Percentiles rank a stretch among this genome's conserved stretches.
These are phyloP conservation scores for Lactarius hatsudake DNA, from an alignment of 768 basidiomycete genomes.

Conservation along the genomic window DNA sequence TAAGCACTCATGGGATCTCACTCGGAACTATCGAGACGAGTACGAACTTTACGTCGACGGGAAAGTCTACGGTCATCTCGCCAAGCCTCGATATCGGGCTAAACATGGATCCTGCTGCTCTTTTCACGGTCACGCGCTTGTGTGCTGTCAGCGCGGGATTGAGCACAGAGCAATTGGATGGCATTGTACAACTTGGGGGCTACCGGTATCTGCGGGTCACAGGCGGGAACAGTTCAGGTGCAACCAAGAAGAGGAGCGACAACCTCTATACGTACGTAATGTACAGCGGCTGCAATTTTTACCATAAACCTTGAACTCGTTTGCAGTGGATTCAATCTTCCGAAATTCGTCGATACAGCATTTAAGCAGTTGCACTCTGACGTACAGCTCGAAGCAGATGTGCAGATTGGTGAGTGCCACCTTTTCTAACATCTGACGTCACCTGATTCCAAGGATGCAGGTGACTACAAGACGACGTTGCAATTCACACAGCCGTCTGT, in stretches of 20 bases:
- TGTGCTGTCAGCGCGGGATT: constrained; percentile 64
- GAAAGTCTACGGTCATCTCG: constrained; percentile 54
- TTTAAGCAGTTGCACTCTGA: constrained; percentile 65
- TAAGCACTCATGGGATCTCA: constrained; percentile 56
- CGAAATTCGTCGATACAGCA: constrained; percentile 59
- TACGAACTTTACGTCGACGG: constrained; percentile 49
- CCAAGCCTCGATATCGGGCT: constrained; percentile 58
- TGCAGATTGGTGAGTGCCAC: constrained; percentile 51
- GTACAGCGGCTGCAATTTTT: neutral
- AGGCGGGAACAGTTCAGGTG: constrained; percentile 33
- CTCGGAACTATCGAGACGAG: constrained; percentile 59
- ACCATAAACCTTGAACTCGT: constrained; percentile 5
- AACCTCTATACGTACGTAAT: constrained; percentile 54
- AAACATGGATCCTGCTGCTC: constrained; percentile 63
- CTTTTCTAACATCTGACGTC: neutral
- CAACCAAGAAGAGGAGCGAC: constrained; percentile 36
- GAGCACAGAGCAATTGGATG: constrained; percentile 58
- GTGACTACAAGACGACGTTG: constrained; percentile 61
- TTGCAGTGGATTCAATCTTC: constrained; percentile 57
- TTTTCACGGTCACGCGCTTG: constrained; percentile 69
- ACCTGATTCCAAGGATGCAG: constrained; percentile 34
- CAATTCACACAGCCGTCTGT: constrained; percentile 57
- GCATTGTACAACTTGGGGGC: constrained; percentile 65
- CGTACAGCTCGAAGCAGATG: constrained; percentile 50
- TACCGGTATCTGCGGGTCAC: constrained; percentile 47